Base-by-base conservation (phyloP, 805 yeast genomes). In the Teunomyces tritomae region DNA sequence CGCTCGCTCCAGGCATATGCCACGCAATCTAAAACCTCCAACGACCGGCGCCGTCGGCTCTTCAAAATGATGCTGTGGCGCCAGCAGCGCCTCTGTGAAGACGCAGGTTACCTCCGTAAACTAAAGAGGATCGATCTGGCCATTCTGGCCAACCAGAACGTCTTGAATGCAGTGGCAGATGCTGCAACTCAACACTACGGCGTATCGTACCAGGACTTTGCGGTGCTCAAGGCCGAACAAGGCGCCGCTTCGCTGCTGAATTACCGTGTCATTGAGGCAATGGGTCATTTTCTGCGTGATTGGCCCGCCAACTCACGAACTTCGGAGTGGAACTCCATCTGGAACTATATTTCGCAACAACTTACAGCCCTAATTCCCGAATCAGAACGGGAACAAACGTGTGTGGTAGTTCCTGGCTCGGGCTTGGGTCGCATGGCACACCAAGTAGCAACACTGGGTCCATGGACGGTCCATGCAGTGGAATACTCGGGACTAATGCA, bases 401-500 rank as follows among this genome's bases (percentile, higher is more conserved):
- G 79, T 9, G 74, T 89, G 0, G 66, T 91, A 3, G 79, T 88
- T 1, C 97, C 98, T 0, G 98, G 98, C 0, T 80, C 94, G 1
- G 98, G 98, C 0, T 70, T 87, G 24, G 96, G 96, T 0, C 71
- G 89, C 53, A 68, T 89, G 0, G 84, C 96, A 1, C 83, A 83
- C 59, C 88, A 83, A 49, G 50, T 89, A 24, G 71, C 82, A 1
- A 8, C 11, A 3, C 14, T 57, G 48, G 57, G 52, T 2, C 40
- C 40, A 2, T n/a, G 28, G 0, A 57, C 71, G 3, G 90, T 89
- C 0, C 85, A 84, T 50, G 83, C 95, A 0, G 77, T 89, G 28
- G 98, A 91, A 60, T 80, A 76, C 58, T 86, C 92, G 3, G 78
- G 85, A 35, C 62, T 86, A 49, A 89, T 90, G 97, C 80, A 81